Evolutionary conservation across 352 stramenopile species (phyloP).

Genomic region (Pythium pyrilobum): DNA sequence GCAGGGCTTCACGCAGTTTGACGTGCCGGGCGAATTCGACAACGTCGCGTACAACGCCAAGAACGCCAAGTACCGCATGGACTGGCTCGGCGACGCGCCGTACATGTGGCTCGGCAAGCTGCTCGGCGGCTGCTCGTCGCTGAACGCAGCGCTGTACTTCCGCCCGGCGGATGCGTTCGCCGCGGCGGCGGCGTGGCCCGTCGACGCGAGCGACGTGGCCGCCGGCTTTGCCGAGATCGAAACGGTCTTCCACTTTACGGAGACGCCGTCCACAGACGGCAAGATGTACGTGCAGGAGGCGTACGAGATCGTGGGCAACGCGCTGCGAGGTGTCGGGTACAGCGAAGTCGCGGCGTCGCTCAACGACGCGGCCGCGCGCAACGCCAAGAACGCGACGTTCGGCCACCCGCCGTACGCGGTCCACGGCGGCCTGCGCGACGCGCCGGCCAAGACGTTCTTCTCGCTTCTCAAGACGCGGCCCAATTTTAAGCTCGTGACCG

Average conservation of each 20-base stretch:
- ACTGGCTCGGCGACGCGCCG: constrained; percentile 37
- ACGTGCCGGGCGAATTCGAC: constrained; percentile 68
- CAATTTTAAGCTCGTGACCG: constrained; percentile 20
- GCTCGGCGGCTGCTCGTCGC: constrained; percentile 72
- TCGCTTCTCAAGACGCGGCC: not conserved
- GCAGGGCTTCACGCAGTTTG: constrained; percentile 51
- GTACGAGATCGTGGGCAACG: constrained; percentile 38
- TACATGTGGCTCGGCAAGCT: constrained; percentile 70
- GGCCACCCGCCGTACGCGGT: constrained; percentile 46
- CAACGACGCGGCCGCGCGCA: constrained; percentile 47
- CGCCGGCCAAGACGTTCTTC: constrained; percentile 49
- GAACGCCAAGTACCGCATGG: constrained; percentile 43
- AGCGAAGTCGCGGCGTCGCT: constrained; percentile 25
- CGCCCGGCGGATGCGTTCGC: constrained; percentile 48
- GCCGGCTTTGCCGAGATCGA: constrained; percentile 52
- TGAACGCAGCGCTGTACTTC: constrained; percentile 86
- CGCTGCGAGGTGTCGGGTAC: constrained; percentile 33
- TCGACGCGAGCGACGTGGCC: constrained; percentile 55
- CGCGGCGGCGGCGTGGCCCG: constrained; percentile 37
- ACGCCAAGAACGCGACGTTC: constrained; percentile 53
- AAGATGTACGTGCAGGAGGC: constrained; percentile 48
- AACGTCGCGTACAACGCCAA: constrained; percentile 20
- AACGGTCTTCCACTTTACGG: constrained; percentile 34
- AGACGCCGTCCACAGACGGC: constrained; percentile 41
- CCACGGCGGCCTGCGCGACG: constrained; percentile 50